A percentile compares a stretch with the other conserved stretches of the same genome.
Evolutionary conservation across 2,329 filamentous ascomycete genomes (phyloP).

Genomic region (Volutella citrinella): DNA sequence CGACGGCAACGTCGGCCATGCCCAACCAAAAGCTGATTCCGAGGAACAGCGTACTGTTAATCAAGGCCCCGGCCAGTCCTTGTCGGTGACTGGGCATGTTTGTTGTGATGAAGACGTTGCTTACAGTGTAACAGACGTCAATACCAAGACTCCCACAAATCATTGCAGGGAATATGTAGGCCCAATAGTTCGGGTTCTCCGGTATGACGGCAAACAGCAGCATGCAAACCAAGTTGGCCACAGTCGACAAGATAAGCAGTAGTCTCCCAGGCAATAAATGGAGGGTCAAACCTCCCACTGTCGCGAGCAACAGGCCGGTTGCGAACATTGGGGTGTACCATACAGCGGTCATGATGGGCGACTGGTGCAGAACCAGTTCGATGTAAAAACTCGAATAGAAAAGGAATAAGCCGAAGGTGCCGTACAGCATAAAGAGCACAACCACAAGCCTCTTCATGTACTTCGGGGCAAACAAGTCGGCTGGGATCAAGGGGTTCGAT

Average conservation of each 20-base stretch:
- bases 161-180: conserved; percentile 61
- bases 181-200: conserved; percentile 55
- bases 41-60: conserved; percentile 60
- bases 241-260: conserved; percentile 49
- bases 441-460: conserved; percentile 57
- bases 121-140: conserved; percentile 64
- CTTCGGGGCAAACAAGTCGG: conserved; percentile 54
- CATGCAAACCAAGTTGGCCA: conserved; percentile 48
- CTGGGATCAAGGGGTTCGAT: conserved; percentile 58
- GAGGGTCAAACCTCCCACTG: conserved; percentile 51
- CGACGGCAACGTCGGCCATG: conserved; percentile 57
- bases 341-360: conserved; percentile 53
- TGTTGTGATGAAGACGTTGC: conserved; percentile 67
- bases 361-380: conserved; percentile 47
- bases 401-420: conserved; percentile 61
- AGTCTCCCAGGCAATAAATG: conserved; percentile 53
- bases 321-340: conserved; percentile 59
- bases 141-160: conserved; percentile 60
- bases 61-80: conserved; percentile 62
- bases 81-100: conserved; percentile 56
- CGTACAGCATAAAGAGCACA: conserved; percentile 46
- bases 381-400: conserved; percentile 65
- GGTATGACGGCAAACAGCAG: conserved; percentile 57
- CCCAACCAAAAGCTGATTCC: conserved; percentile 63
- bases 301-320: conserved; percentile 56